A percentile compares a stretch with the other conserved stretches of the same genome.
Conservation (phyloP, 2,329 filamentous ascomycete species). For the Colletotrichum zoysiae region DNA sequence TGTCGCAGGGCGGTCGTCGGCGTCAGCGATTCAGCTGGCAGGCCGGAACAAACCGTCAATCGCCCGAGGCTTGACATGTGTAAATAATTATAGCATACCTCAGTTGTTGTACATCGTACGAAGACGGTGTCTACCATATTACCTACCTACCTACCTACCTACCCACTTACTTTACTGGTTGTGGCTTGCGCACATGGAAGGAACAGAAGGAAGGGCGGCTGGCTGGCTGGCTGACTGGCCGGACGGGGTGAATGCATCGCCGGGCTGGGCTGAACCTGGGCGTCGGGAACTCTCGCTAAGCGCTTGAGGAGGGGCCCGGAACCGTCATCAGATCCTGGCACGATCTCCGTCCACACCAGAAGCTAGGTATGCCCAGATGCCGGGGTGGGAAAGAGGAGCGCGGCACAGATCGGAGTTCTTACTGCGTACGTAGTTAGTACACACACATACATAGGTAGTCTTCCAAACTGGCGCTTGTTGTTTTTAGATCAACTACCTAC, state of each 20-base stretch:
- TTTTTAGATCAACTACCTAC: background rate
- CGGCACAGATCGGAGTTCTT: conserved; percentile 37
- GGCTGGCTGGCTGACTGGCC: background rate
- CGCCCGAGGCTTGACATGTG: too few species aligned
- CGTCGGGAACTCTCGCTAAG: conserved; percentile 40
- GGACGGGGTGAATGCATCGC: conserved; percentile 17
- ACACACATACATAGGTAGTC: background rate
- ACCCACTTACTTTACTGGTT: too few species aligned
- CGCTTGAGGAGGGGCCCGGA: conserved; percentile 33
- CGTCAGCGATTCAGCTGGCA: conserved; percentile 30
- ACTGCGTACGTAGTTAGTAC: too few species aligned
- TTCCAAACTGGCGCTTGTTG: conserved; percentile 6
- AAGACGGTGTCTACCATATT: too few species aligned
- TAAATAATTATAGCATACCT: too few species aligned
- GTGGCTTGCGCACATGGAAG: background rate
- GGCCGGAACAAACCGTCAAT: background rate
- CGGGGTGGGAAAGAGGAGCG: conserved; percentile 15
- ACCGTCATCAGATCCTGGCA: conserved; percentile 41
- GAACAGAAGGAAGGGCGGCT: background rate
- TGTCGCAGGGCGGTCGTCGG: background rate
- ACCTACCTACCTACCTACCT: too few species aligned
- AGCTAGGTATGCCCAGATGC: conserved; percentile 32
- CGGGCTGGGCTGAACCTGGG: conserved; percentile 38
- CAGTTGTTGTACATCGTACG: too few species aligned
- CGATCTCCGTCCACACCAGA: conserved; percentile 36